Evolutionary conservation across 2,329 filamentous ascomycete genomes (phyloP).

Genomic region (Coleophoma eucalyptorum): DNA sequence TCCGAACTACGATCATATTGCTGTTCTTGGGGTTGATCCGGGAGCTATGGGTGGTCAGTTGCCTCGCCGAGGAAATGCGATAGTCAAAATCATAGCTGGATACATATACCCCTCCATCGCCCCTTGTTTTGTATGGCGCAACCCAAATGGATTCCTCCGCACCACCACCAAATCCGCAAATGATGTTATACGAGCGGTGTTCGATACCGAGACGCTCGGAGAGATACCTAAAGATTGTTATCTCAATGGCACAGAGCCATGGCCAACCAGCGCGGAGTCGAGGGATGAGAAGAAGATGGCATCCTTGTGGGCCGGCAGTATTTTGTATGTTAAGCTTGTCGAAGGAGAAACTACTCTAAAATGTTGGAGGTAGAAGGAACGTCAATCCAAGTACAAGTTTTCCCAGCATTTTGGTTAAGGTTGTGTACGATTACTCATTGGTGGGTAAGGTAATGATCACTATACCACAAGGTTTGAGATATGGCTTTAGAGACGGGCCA

Average conservation of each 20-base stretch:
- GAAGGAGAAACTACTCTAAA: constrained; percentile 9
- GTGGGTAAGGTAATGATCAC: no score
- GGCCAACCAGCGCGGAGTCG: constrained; percentile 25
- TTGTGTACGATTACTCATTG: no score
- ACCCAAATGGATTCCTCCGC: constrained; percentile 28
- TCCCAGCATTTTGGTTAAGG: no score
- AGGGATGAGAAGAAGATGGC: constrained; percentile 28
- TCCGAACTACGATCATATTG: constrained; percentile 27
- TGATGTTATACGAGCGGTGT: constrained; percentile 29
- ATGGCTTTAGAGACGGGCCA: no score
- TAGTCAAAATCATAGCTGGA: constrained; percentile 12
- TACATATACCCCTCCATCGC: no score
- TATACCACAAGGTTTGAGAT: no score
- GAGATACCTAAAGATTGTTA: constrained; percentile 22
- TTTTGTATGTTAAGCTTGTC: constrained; percentile 20
- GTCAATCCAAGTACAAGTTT: no score
- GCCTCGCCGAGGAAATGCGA: constrained; percentile 12
- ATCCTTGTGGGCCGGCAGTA: constrained; percentile 27
- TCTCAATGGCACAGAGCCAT: constrained; percentile 29
- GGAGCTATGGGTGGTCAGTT: constrained; percentile 30
- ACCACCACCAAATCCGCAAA: constrained; percentile 29
- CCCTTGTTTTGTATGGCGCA: constrained; percentile 16
- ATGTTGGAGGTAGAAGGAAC: no score
- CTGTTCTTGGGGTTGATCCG: constrained; percentile 33
- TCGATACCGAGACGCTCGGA: constrained; percentile 19